Base-by-base conservation (phyloP, 768 basidiomycete genomes). In the Agrocybe chaxingu region DNA sequence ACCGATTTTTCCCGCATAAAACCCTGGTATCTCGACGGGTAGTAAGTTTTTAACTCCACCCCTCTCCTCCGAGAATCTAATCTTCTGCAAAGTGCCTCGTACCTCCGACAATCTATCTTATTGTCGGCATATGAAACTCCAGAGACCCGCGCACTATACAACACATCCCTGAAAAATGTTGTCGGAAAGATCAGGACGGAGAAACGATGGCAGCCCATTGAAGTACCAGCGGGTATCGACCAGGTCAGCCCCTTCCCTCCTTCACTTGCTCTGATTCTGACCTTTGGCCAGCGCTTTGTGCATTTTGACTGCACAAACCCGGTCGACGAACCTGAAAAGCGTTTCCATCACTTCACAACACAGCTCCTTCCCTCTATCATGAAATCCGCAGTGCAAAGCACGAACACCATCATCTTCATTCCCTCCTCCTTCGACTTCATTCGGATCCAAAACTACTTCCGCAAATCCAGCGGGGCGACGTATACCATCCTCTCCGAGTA, bases 381-480 rank as follows among this genome's bases (percentile, higher is more conserved):
- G 40, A 94, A 92, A 68, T 98, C 95, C 2, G 97, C 97, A 0
- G 92, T 98, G 4, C 89, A 92, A 68, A 92, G 93, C 56, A 76
- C 82, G 24, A 92, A 93, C 64, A 93, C 94, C 0, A 78, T 86
- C 45, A 77, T 98, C 55, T 90, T 98, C 64, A 73, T 99, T 12
- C 94, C 97, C 0, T 95, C 92, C 0, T 98, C 95, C 45, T 95
- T 96, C 64, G 97, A 98, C 69, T 98, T 95, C 64, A 90, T 98
- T 50, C 82, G 93, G 16, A 76, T 99, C 7, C 87, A 89, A 52
- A 93, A 94, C 52, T 76, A 91, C 68, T 84, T 98, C 71, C 79
- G 84, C 47, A 92, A 89, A 66, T 71, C 78, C 51, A 72, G 78
- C 8, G 80, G 82, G 11, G 75, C 90, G 32, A 79, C 83, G 1